Evolutionary conservation across 257 asterid genomes (phyloP), one percentile per base, ranked within the genome.

Genomic region (Capsicum rhomboideum): DNA sequence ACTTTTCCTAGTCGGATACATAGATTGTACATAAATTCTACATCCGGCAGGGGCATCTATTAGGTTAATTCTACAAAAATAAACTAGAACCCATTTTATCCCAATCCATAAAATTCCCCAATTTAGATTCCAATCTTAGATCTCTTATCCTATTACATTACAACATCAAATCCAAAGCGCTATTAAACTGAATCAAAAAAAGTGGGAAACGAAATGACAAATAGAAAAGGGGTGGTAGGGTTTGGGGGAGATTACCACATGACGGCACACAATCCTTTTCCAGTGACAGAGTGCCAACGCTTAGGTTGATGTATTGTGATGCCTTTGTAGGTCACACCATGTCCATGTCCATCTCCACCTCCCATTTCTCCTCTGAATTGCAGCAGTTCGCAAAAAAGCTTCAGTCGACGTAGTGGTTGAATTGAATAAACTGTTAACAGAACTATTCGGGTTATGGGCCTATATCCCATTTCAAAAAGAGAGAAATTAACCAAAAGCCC

Each of bases 241-340:
- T 54, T 28, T 37, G 26, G 34, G 81, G 56, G 44, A 78, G n/a
- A 13, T 80, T 87, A 94, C 99, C 99, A 95, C 98, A 94, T 95
- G 78, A 95, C 88, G 82, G 99, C 98, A 42, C 98, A 94, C 87
- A 95, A 88, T 87, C 99, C 99, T 82, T 95, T 95, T 49, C 98
- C 98, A 81, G 99, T 93, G 88, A 94, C 91, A 44, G 87, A 74
- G 90, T 95, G 98, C 99, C 99, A 95, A 82, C 97, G 95, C 84
- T 93, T 95, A 1, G 98, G 99, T 40, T 91, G 92, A 88, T 94
- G 99, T 78, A 95, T 1, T 0, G 96, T 92, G 5, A 94, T 82
- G 61, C 97, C 98, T 83, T 92, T 94, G 93, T 89, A 95, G 20
- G 97, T 94, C 3, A 92, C 82, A 88, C n/a, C n/a, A n/a, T n/a